Conservation (phyloP, 495 filamentous ascomycete species). For the Cryomyces minteri region DNA sequence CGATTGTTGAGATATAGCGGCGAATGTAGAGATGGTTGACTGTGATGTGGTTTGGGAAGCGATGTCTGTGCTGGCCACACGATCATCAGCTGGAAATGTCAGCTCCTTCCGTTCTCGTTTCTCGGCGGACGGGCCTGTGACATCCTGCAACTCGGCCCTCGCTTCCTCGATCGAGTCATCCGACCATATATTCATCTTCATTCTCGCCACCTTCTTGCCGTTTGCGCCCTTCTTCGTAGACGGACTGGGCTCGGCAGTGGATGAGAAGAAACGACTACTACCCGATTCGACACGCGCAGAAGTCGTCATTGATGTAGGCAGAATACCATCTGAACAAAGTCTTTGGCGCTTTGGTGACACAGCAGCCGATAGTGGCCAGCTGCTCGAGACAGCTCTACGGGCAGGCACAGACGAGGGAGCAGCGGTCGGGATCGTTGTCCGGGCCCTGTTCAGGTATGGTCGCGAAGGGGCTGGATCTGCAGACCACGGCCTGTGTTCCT, state of each 20-base stretch:
- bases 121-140: conserved; percentile 11
- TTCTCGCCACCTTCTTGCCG: conserved; percentile 29
- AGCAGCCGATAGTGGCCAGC: conserved; percentile 16
- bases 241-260: conserved; percentile 27
- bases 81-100: conserved; percentile 11
- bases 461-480: conserved; percentile 15
- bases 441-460: conserved; percentile 14
- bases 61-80: background rate
- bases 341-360: conserved; percentile 41
- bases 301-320: conserved; percentile 7
- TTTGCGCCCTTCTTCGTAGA: conserved; percentile 27
- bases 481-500: conserved; percentile 34
- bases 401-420: conserved; percentile 14
- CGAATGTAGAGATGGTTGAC: background rate
- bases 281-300: conserved; percentile 16
- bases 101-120: conserved; percentile 16
- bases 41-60: background rate
- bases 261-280: conserved; percentile 41
- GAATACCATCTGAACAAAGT: conserved; percentile 37
- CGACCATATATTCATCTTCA: conserved; percentile 40
- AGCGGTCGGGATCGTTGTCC: conserved; percentile 1
- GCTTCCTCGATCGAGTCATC: conserved; percentile 49
- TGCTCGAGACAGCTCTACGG: background rate
- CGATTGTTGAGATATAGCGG: background rate
- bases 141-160: conserved; percentile 31